Base-by-base conservation (phyloP, 345 rosid species). In the Limnanthes douglasii region DNA sequence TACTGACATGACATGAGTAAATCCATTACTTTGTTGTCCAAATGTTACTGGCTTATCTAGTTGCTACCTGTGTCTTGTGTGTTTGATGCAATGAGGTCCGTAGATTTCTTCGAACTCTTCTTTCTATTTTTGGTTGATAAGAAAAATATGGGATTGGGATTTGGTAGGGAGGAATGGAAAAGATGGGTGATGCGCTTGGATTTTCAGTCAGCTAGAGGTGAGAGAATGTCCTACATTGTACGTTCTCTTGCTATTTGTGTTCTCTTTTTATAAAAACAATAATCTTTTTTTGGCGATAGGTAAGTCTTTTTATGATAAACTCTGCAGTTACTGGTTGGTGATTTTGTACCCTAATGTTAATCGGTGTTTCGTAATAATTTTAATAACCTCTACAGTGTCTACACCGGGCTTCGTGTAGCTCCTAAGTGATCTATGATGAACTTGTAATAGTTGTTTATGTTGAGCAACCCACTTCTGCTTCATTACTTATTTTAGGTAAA, bases 181-280 rank as follows among this genome's bases (percentile, higher is more conserved):
- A 68, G 86, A 84, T 65, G 86, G 92, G 73, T 80, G 92, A 90
- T 66, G 74, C 67, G 30, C 66, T 25, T 60, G 73, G 79, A 69
- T 59, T 68, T 66, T 56, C 84, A 57, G 57, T 78, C 79, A 66
- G 74, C 73, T 59, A 65, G 70, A 67, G 79, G 66, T 63, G 66
- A 69, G 46, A 53, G 67, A 73, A 67, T 65, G 60, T 72, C 57
- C 79, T 60, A 45, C 51, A 50, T 68, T 66, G 72, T 84, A 84
- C 92, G 95, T 79, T 59, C 46, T 61, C 50, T 64, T 62, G 57
- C 59, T 59, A 55, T 47, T 9, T 50, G 33, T 42, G 15, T 48
- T 15, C 42, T 27, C 11, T 27, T 54, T 32, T 55, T 27, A 27
- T 37, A 33, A 43, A 53, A 15, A 16, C 9, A 0, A 18, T 32